Percentiles rank a stretch among this genome's conserved stretches.
phyloP scores from a whole-genome alignment of 208 protist species.

The Crithidia acanthocephali region DNA sequence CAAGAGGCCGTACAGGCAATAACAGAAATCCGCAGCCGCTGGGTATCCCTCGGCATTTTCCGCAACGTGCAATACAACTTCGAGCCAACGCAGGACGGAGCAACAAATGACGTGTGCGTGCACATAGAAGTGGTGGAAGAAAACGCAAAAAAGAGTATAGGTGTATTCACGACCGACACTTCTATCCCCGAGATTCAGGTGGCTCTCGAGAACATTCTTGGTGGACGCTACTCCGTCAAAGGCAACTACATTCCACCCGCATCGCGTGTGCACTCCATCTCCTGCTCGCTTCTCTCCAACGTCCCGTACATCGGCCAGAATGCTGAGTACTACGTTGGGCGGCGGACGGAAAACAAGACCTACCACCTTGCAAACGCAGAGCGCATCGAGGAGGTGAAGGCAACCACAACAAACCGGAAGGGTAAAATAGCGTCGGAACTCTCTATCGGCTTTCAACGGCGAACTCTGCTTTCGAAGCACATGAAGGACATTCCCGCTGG shows the following conservation, averaged over 20 bases:
- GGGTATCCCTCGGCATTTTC: slow-evolving; percentile 75
- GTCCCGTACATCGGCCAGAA: slow-evolving; percentile 77
- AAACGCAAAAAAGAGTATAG: slow-evolving; percentile 71
- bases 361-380: slow-evolving; percentile 70
- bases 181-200: slow-evolving; percentile 75
- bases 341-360: slow-evolving; percentile 63
- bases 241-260: slow-evolving; percentile 86
- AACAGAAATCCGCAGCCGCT: slow-evolving; percentile 55
- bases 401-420: slow-evolving; percentile 59
- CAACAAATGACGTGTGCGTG: slow-evolving; percentile 73
- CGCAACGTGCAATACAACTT: slow-evolving; percentile 81
- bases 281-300: slow-evolving; percentile 78
- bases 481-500: slow-evolving; percentile 41
- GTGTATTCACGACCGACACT: slow-evolving; percentile 86
- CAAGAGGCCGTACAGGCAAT: slow-evolving; percentile 56
- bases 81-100: slow-evolving; percentile 76
- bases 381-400: slow-evolving; percentile 76
- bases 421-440: slow-evolving; percentile 55
- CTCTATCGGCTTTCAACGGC: slow-evolving; percentile 73
- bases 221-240: slow-evolving; percentile 75
- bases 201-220: slow-evolving; percentile 76
- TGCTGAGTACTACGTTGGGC: slow-evolving; percentile 80
- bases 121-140: slow-evolving; percentile 74
- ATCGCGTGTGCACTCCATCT: slow-evolving; percentile 72
- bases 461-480: slow-evolving; percentile 59